A percentile compares a stretch with the other conserved stretches of the same genome.
Evolutionary conservation across 345 rosid species (phyloP).

Genomic region (Erucastrum elatum): DNA sequence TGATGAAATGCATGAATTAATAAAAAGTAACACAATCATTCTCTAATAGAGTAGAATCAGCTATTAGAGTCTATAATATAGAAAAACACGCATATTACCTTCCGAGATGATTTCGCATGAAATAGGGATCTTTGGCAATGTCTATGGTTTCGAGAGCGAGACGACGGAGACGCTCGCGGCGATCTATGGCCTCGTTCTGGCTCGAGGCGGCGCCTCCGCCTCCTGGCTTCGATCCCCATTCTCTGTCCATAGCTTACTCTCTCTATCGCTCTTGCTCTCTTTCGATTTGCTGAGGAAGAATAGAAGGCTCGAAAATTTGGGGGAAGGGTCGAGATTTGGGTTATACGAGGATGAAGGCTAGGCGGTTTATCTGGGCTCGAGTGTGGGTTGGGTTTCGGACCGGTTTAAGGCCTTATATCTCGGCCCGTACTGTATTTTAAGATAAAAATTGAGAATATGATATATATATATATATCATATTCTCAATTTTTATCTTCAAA

Average conservation of each 20-base stretch:
- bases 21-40: not conserved
- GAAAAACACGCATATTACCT: constrained; percentile 46
- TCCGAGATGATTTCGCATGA: constrained; percentile 99
- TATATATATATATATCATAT: too few relatives aligned
- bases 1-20: not conserved
- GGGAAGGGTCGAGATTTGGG: not conserved
- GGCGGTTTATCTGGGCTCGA: not conserved
- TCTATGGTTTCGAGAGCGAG: constrained; percentile 96
- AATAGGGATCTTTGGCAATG: constrained; percentile 95
- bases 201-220: constrained; percentile 98
- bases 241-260: constrained; percentile 67
- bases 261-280: not conserved
- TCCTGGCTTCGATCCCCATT: constrained; percentile 98
- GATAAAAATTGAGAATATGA: not conserved
- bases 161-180: constrained; percentile 97
- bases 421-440: constrained; percentile 26
- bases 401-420: not conserved
- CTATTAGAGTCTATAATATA: not conserved
- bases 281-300: not conserved
- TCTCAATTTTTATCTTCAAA: not conserved
- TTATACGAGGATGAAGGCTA: not conserved
- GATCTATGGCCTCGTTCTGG: constrained; percentile 94
- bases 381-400: not conserved
- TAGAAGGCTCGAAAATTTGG: not conserved
- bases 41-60: not conserved